These are phyloP conservation scores for Aspergillus hancockii DNA, from an alignment of 495 filamentous ascomycete genomes.

Conservation along the genomic window DNA sequence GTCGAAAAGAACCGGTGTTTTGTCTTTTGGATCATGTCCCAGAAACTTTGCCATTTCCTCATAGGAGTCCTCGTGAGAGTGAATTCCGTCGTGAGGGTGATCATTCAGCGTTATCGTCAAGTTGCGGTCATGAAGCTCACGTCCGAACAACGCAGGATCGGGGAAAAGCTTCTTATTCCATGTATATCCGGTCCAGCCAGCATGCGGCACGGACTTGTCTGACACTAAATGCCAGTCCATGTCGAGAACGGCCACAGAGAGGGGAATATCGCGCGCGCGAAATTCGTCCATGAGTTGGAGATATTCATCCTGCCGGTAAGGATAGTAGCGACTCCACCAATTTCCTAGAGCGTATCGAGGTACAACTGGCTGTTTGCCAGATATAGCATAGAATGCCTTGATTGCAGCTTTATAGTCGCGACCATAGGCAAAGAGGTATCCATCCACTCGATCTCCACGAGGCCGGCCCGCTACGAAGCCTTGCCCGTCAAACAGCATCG, in stretches of 20 bases:
- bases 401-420: conserved; percentile 55
- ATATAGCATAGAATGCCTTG: conserved; percentile 55
- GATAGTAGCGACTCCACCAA: conserved; percentile 64
- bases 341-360: conserved; percentile 61
- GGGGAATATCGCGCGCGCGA: conserved; percentile 44
- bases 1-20: conserved; percentile 56
- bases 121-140: conserved; percentile 42
- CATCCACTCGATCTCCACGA: conserved; percentile 47
- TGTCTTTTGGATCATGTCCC: conserved; percentile 40
- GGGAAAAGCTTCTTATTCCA: conserved; percentile 60
- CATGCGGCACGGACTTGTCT: conserved; percentile 34
- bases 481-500: conserved; percentile 56
- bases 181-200: conserved; percentile 63
- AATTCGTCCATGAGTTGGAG: conserved; percentile 53
- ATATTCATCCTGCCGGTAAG: conserved; percentile 52
- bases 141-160: conserved; percentile 44
- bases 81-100: conserved; percentile 57
- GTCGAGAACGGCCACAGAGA: conserved; percentile 57
- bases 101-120: conserved; percentile 56
- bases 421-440: conserved; percentile 59
- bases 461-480: conserved; percentile 47
- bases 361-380: conserved; percentile 54
- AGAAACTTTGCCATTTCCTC: conserved; percentile 49
- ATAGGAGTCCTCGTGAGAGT: conserved; percentile 54
- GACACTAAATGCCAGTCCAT: conserved; percentile 64